Evolutionary conservation across 805 yeast genomes (phyloP), one percentile per base, ranked within the genome.

Genomic region (Zygotorulaspora chibaensis): DNA sequence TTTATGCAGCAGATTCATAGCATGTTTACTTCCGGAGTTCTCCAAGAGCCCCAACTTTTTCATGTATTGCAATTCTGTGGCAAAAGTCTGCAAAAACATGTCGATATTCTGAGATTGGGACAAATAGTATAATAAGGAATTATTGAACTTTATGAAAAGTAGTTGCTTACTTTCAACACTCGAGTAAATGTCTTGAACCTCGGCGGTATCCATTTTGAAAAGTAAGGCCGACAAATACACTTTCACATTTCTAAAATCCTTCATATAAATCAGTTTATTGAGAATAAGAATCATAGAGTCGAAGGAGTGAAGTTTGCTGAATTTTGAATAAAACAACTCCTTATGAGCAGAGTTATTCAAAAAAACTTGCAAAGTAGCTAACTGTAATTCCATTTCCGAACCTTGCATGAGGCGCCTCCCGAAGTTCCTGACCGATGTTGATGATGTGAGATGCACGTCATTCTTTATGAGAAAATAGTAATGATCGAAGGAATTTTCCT

Each of bases 301-400:
- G 30, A 59, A 58, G 35, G 51, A 48, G 46, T 61, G 51, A 12
- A 63, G 42, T 36, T 45, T 54, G 25, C 42, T 44, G 31, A 63
- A 59, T 38, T 56, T 58, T 8, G 43, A 35, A 15, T 40, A 18
- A 38, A 52, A 55, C 3, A 47, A 43, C 1, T 43, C 39, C n/a
- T 42, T 48, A 7, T 47, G 52, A 12, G 45, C 43, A 11, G 45
- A 45, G 6, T 52, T 42, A 26, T 53, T 45, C 10, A 61, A 28
- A 40, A 60, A 63, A 17, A 51, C 38, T 40, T 59, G 61, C 38
- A 63, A 59, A 2, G 65, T 56, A 1, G 53, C 63, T 23, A 62
- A 38, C 40, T 57, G 57, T 12, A 42, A 38, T 25, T 63, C 67
- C 28, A 55, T 40, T 37, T 61, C 58, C 6, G 66, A 57, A 3